Evolutionary conservation across 2,329 filamentous ascomycete genomes (phyloP), one percentile per base, ranked within the genome.

Genomic region (Coniochaeta hoffmannii): DNA sequence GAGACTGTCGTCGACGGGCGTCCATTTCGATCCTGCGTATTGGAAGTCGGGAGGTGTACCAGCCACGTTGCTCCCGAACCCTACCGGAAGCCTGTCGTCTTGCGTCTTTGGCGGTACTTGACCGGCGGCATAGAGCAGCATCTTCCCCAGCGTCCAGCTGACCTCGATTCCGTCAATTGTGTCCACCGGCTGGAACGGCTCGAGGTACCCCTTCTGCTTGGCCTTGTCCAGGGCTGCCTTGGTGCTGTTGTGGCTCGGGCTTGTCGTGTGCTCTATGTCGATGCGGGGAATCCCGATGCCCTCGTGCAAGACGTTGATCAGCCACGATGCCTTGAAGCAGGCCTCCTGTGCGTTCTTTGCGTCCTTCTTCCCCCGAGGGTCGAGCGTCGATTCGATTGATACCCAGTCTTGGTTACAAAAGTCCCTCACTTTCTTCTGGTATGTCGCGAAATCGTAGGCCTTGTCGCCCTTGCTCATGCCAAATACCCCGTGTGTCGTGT

Each of bases 321-420:
- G 77, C 94, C 95, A 99, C 5, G 90, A 94, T 0, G 94, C 92
- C 70, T 99, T 99, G 79, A 99, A 99, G 69, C 94, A 99, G 1
- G 96, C 89, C 66, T 96, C 86, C 60, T 87, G 82, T 5, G 92
- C 92, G 52, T 86, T 88, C 63, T 87, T 83, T 1, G 90, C 80
- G 59, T 89, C 84, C 56, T 83, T 83, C 66, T 88, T 87, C 3
- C 49, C 24, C 49, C 87, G 70, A n/a, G 69, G 66, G 10, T 79
- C 73, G 4, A 96, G 73, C 22, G 83, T 85, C 11, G 79, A 73
- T 60, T 87, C 78, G 53, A 99, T 95, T 10, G 81, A 75, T 1
- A 79, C 74, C 95, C 95, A 99, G 55, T 90, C 83, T 62, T 87
- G 85, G 46, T 82, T 86, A 69, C 94, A 99, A 65, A 96, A 97